Evolutionary conservation across 192 early-diverging fungal genomes (phyloP), one percentile per base, ranked within the genome.

Genomic region (Umbelopsis vinacea): DNA sequence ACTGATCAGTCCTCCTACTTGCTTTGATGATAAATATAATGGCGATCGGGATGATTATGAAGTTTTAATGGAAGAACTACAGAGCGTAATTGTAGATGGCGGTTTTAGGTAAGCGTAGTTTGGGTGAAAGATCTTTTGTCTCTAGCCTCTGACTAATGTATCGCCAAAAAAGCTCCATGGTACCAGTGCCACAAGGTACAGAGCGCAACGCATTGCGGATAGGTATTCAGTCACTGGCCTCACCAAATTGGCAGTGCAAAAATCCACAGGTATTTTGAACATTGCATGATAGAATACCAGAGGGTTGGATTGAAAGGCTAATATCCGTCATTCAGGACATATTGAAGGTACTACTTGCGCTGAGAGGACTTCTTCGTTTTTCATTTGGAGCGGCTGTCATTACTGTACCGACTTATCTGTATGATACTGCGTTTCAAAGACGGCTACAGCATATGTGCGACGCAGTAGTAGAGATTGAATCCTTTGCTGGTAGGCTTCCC

Each of bases 381-480:
- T 90, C 91, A 17, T 88, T 87, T 78, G 89, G 88, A 7, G 87
- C 89, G 7, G 91, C 90, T 66, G 81, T 98, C 35, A 78, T 95
- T 15, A 93, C 95, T 2, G 80, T 98, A 15, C 93, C 96, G 0
- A 91, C 90, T 22, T 81, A 95, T 75, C 75, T 95, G 10, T 96
- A 94, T 70, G 83, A 87, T 29, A 77, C 80, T 55, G 71, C 66
- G 26, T 76, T 87, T 66, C 86, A 95, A 9, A 83, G 88, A 50
- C 83, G 90, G 38, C 75, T 96, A 6, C 88, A 93, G 75, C 94
- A 95, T 68, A 78, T 92, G 8, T 91, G 89, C 53, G 97, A 98
- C 76, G 92, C 90, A 0, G 95, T 95, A 0, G 79, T 98, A 29
- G 91, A 92, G 76, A 85, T 98, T 17, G 94, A 97, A 80, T 97